Evolutionary conservation across 345 rosid genomes (phyloP), one percentile per base, ranked within the genome.

Genomic region (Citrus maxima): DNA sequence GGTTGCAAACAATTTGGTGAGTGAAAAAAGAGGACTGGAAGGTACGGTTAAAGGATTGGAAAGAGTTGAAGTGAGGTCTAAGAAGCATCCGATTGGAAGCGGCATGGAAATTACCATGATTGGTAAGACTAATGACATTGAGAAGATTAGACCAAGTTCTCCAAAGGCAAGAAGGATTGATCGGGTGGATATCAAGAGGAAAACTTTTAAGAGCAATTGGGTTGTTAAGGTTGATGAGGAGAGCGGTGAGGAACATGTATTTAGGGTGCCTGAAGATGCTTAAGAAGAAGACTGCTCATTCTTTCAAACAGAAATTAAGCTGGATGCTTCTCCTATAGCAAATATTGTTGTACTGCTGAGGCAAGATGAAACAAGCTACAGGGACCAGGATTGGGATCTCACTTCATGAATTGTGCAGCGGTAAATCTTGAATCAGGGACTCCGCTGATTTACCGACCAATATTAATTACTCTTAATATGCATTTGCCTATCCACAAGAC

Each of bases 241-340:
- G 73, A 88, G 84, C 61, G 91, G 89, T 6, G 91, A 86, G 80
- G 89, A 86, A 79, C 91, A 88, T 76, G 85, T 88, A 30, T 84
- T 79, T 21, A 83, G 89, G 79, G 72, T 85, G 75, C 87, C 81
- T 37, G 76, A 83, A 56, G 66, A 56, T 30, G 2, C 24, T 76
- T 62, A 72, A 28, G 12, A 25, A 46, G 51, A 46, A 12, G 18
- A 46, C 51, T 46, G 51, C 30, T 68, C 59, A 21, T 61, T 24
- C 21, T 37, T 16, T 10, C 7, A 4, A 28, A 38, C 37, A 13
- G 25, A n/a, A 14, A 27, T 24, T 27, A 73, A 55, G 58, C 14
- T 72, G 14, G n/a, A 49, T 66, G 21, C 62, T 73, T 60, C 60
- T 21, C 1, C 4, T 22, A 3, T 12, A 12, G 51, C 51, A 42